phyloP scores from a whole-genome alignment of 2,329 filamentous ascomycete genomes.

The Ceratocystis cubensis region DNA sequence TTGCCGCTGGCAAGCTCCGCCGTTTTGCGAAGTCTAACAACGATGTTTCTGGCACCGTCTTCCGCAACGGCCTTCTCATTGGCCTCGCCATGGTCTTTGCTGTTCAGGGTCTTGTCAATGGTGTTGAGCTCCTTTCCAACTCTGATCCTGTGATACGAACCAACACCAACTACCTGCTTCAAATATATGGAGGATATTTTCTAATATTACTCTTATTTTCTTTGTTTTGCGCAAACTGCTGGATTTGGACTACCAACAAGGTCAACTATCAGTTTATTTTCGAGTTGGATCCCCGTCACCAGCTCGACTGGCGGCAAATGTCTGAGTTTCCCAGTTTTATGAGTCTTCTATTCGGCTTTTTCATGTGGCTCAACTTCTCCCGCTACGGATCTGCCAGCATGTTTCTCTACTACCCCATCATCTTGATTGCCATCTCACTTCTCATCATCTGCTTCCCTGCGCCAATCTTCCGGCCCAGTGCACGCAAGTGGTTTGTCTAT shows the following conservation, averaged over 20 bases:
- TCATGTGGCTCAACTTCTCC: conserved; percentile 82
- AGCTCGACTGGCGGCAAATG: conserved; percentile 80
- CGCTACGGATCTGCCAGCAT: conserved; percentile 51
- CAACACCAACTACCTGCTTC: conserved; percentile 58
- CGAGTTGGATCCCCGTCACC: conserved; percentile 79
- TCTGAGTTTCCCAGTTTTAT: conserved; percentile 79
- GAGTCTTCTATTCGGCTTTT: conserved; percentile 61
- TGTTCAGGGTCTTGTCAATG: conserved; percentile 53
- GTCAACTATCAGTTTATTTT: conserved; percentile 97
- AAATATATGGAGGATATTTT: conserved; percentile 90
- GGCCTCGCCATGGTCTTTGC: conserved; percentile 55
- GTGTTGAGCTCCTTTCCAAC: conserved; percentile 39
- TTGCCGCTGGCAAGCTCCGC: conserved; percentile 77
- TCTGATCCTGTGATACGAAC: conserved; percentile 36
- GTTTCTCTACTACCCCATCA: conserved; percentile 75
- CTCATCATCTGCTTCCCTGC: conserved; percentile 63
- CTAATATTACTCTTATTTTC: conserved; percentile 66
- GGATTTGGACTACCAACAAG: conserved; percentile 68
- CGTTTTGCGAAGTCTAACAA: conserved; percentile 45
- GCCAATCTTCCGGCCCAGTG: conserved; percentile 60
- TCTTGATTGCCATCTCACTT: conserved; percentile 58
- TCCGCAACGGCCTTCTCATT: conserved; percentile 52
- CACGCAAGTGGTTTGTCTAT: conserved; percentile 74
- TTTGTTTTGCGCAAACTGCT: conserved; percentile 76
- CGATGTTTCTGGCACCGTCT: conserved; percentile 42